Conservation (phyloP, 176 grass and related monocot species). For the Melocanna baccifera region DNA sequence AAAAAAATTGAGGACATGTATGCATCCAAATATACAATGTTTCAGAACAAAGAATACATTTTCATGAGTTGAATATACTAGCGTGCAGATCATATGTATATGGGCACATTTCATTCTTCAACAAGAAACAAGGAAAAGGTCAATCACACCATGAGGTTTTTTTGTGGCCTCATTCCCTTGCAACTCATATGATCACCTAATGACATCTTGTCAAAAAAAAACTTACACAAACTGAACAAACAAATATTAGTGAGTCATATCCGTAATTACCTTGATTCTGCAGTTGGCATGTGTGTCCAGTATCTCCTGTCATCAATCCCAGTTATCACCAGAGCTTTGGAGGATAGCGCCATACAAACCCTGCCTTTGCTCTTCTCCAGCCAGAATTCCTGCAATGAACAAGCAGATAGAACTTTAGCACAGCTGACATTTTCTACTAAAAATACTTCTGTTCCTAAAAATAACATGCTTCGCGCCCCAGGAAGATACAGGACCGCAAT, state of each 20-base stretch:
- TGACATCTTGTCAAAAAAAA: neutral
- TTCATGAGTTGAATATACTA: neutral
- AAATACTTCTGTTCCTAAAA: neutral
- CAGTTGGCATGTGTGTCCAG: slow-evolving; percentile 74
- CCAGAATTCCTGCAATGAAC: slow-evolving; percentile 70
- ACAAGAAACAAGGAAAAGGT: slow-evolving; percentile 19
- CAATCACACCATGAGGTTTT: neutral
- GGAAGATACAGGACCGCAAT: neutral
- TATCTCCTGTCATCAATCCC: slow-evolving; percentile 85
- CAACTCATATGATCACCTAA: neutral
- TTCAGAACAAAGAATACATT: neutral
- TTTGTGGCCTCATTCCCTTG: neutral
- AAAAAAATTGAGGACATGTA: neutral
- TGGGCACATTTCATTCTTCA: neutral
- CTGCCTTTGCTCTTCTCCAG: slow-evolving; percentile 73
- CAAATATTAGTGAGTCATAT: neutral
- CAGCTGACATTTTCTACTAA: neutral
- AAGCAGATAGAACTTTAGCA: slow-evolving; percentile 12
- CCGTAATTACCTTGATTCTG: slow-evolving; percentile 69
- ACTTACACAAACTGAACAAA: neutral
- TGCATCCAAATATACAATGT: neutral
- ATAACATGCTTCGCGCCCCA: neutral
- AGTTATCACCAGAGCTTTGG: slow-evolving; percentile 75
- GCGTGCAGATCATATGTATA: neutral
- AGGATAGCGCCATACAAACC: slow-evolving; percentile 78